These are phyloP conservation scores for Penium margaritaceum DNA, from an alignment of 139 green algal genomes.

Conservation along the genomic window DNA sequence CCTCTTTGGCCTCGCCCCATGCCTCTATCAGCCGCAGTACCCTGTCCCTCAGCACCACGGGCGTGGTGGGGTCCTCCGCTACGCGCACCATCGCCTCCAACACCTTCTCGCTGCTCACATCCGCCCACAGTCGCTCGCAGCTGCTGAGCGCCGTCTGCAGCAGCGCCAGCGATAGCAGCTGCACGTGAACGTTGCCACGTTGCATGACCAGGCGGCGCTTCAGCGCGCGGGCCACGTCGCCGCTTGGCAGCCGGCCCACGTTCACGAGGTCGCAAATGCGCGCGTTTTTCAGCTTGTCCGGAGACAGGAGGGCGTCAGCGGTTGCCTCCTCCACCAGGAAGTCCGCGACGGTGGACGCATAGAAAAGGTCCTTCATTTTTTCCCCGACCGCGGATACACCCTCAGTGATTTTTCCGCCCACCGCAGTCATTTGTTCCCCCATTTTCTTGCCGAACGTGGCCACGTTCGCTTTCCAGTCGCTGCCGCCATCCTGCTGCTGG, in stretches of 20 bases:
- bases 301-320: not conserved
- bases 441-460: not conserved
- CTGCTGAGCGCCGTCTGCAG: slow-evolving; percentile 29
- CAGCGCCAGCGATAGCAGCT: slow-evolving; percentile 22
- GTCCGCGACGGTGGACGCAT: slow-evolving; percentile 10
- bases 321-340: slow-evolving; percentile 25
- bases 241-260: not conserved
- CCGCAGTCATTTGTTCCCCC: not conserved
- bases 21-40: slow-evolving; percentile 33
- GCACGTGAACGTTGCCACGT: slow-evolving; percentile 7
- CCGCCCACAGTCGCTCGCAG: slow-evolving; percentile 26
- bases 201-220: slow-evolving; percentile 15
- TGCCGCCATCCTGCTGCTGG: too few species aligned
- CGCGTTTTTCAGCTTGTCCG: slow-evolving; percentile 11
- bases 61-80: not conserved
- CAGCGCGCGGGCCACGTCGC: slow-evolving; percentile 13
- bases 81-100: slow-evolving; percentile 33
- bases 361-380: slow-evolving; percentile 31
- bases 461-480: not conserved
- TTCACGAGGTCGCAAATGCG: slow-evolving; percentile 28
- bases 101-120: slow-evolving; percentile 26
- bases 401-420: slow-evolving; percentile 15
- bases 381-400: not conserved
- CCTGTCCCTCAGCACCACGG: slow-evolving; percentile 8
- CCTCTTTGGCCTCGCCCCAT: slow-evolving; percentile 30